Percentiles rank a stretch among this genome's conserved stretches.
Conservation (phyloP, 768 basidiomycete genomes). For the Cubamyces sp. region DNA sequence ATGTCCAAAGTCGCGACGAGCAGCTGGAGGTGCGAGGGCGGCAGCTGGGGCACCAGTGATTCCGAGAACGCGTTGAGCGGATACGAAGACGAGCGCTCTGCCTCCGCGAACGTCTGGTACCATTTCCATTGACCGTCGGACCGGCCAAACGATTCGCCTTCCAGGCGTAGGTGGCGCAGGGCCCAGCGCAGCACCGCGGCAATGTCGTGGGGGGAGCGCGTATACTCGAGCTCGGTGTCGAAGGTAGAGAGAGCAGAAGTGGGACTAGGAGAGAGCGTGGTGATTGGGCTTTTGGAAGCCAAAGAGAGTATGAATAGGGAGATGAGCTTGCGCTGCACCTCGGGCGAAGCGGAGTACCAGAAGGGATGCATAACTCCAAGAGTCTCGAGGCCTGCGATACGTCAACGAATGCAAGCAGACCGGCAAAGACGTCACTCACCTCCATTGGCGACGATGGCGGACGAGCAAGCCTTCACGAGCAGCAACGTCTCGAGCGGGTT, state of each 20-base stretch:
- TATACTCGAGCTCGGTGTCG: conserved; percentile 64
- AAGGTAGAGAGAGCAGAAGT: conserved; percentile 54
- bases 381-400: conserved; percentile 67
- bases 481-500: conserved; percentile 64
- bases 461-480: conserved; percentile 70
- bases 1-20: conserved; percentile 61
- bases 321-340: conserved; percentile 68
- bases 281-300: conserved; percentile 47
- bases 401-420: conserved; percentile 7
- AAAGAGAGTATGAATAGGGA: conserved; percentile 74
- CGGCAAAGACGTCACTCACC: conserved; percentile 31
- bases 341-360: conserved; percentile 76
- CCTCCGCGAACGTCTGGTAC: conserved; percentile 66
- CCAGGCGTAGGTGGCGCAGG: conserved; percentile 70
- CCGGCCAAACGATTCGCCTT: conserved; percentile 59
- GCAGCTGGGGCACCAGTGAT: conserved; percentile 61
- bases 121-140: conserved; percentile 55
- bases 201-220: conserved; percentile 74
- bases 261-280: conserved; percentile 56
- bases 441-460: conserved; percentile 68
- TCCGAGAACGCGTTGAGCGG: conserved; percentile 66
- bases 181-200: conserved; percentile 85
- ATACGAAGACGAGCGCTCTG: conserved; percentile 63
- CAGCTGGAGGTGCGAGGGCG: conserved; percentile 59
- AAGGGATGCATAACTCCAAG: conserved; percentile 87